phyloP scores from a whole-genome alignment of 2,329 filamentous ascomycete species.

The Gnomoniopsis sp. region DNA sequence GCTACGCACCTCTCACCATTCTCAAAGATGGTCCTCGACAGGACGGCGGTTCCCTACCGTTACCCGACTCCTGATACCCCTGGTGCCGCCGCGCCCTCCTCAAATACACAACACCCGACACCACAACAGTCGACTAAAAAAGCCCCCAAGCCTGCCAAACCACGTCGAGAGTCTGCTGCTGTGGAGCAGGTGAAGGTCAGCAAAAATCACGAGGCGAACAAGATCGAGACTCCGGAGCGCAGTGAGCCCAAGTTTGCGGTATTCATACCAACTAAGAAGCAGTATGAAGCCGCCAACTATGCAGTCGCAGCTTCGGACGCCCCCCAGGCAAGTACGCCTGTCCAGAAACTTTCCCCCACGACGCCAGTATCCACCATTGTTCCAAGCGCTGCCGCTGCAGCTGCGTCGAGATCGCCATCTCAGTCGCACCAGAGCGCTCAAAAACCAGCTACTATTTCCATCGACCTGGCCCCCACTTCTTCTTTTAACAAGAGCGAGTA shows the following conservation, averaged over 20 bases:
- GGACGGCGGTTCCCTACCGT: conserved; percentile 37
- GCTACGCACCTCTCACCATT: conserved; percentile 48
- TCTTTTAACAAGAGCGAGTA: conserved; percentile 53
- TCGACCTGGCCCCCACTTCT: conserved; percentile 42
- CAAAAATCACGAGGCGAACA: conserved; percentile 20
- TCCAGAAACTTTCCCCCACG: conserved; percentile 27
- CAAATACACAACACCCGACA: conserved; percentile 27
- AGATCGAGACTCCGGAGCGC: conserved; percentile 29
- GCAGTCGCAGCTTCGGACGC: background rate
- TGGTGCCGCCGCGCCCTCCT: conserved; percentile 19
- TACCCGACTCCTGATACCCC: conserved; percentile 36
- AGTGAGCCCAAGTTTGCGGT: conserved; percentile 44
- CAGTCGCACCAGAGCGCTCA: conserved; percentile 17
- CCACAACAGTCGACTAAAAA: conserved; percentile 21
- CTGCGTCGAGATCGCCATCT: conserved; percentile 1
- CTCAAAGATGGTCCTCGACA: conserved; percentile 44
- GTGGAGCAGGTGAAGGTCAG: background rate
- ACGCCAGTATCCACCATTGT: conserved; percentile 20
- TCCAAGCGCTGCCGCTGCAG: background rate
- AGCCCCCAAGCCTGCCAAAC: background rate
- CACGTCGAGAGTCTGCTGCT: conserved; percentile 19
- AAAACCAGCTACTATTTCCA: conserved; percentile 34
- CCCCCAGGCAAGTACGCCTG: background rate
- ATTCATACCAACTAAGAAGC: conserved; percentile 41
- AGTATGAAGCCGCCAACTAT: conserved; percentile 21